phyloP scores from a whole-genome alignment of 2,329 filamentous ascomycete genomes.

The Ophiostoma sp. region DNA sequence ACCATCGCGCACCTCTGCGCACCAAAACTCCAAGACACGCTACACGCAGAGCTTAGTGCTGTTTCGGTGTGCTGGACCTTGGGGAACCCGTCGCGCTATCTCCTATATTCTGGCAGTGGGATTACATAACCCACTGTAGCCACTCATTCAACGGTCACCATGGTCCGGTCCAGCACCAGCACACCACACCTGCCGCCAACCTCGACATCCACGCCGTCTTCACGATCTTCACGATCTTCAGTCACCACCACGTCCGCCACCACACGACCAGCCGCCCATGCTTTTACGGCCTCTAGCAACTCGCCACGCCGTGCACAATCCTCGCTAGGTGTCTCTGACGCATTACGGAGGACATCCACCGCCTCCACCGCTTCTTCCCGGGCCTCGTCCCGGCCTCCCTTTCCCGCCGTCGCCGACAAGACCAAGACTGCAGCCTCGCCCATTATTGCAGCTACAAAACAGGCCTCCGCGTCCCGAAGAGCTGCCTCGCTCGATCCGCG shows the following conservation, averaged over 20 bases:
- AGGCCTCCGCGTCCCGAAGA: neutral
- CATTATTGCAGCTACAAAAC: neutral
- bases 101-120: neutral
- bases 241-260: neutral
- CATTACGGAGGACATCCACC: neutral
- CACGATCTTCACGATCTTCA: neutral
- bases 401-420: neutral
- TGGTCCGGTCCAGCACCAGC: conserved; percentile 9
- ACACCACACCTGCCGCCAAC: neutral
- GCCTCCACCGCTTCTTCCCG: conserved; percentile 4
- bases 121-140: neutral
- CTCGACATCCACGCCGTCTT: neutral
- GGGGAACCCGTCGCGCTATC: neutral
- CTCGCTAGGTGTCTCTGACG: neutral
- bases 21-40: neutral
- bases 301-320: conserved; percentile 11
- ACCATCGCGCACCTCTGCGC: neutral
- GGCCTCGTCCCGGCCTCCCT: neutral
- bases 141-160: conserved; percentile 1
- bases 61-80: conserved; percentile 8
- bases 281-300: neutral
- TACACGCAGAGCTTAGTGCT: neutral
- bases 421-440: neutral
- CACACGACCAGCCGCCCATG: neutral
- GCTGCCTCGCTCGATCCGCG: neutral